Evolutionary conservation across 306 rosid genomes (phyloP), one percentile per base, ranked within the genome.

Genomic region (Boehmeria nivea): DNA sequence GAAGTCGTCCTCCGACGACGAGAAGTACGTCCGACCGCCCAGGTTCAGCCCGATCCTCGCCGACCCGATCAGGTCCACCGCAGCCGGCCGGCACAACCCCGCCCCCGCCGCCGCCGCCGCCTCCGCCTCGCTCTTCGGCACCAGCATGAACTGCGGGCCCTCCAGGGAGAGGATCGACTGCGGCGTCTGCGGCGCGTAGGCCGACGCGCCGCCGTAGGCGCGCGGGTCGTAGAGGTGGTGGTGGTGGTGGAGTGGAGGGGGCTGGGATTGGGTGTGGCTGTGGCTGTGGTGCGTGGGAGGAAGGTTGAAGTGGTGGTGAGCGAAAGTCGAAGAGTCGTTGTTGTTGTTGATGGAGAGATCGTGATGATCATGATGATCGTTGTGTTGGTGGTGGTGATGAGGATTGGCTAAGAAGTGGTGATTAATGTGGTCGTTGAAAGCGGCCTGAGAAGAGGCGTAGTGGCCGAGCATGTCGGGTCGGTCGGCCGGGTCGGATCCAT

Each of bases 1-100:
- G 48, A 87, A 82, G 44, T 90, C 94, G 4, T 90, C 95, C 46
- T 90, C 98, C 13, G 81, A 50, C 16, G 84, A 54, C 19, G 84
- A 84, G 66, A 90, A 90, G 48, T 90, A 90, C 0, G 98, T 90
- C 1, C 98, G 81, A 12, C 95, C 95, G 0, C 95, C 98, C 9
- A 90, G 71, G 75, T 90, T 87, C 26, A 90, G 94, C 6, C 98
- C 98, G 54, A 90, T 78, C 65, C 95, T 73, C 0, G 94, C 75
- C 19, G 88, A 65, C 64, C 61, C 51, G 74, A n/a, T n/a, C 85
- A 66, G n/a, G 66, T 83, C 94, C 55, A 58, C 61, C 4, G 89
- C 71, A 3, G 89, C 67, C 27, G 75, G 72, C 4, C 72, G 57
- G 59, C n/a, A 86, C 28, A 20, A 76, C 59, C 15, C 76, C 38